phyloP scores from a whole-genome alignment of 257 asterid species.

The Primulina tabacum region DNA sequence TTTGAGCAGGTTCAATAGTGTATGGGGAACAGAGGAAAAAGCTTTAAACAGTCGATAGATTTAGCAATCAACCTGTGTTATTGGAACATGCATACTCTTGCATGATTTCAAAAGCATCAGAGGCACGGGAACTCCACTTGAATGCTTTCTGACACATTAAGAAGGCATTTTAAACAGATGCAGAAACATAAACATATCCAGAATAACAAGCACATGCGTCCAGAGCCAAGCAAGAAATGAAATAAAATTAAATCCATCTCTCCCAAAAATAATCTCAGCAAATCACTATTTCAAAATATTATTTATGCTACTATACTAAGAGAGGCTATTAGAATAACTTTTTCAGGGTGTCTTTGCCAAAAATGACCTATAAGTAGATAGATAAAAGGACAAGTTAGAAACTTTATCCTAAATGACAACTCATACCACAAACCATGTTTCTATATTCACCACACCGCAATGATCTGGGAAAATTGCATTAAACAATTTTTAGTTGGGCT shows the following conservation, averaged over 20 bases:
- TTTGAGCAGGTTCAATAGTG: background rate
- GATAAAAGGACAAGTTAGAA: background rate
- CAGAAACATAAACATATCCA: constrained; percentile 25
- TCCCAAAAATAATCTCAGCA: background rate
- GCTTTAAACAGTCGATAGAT: constrained; percentile 25
- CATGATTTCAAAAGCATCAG: constrained; percentile 75
- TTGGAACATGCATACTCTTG: constrained; percentile 71
- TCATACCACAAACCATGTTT: background rate
- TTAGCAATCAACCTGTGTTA: constrained; percentile 62
- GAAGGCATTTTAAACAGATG: constrained; percentile 31
- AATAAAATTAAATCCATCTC: background rate
- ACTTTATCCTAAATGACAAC: background rate
- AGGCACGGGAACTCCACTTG: constrained; percentile 53
- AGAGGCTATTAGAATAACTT: background rate
- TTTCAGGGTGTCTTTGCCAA: background rate
- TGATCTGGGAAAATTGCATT: background rate
- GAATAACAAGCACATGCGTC: constrained; percentile 23
- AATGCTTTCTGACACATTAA: constrained; percentile 50
- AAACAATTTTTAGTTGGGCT: background rate
- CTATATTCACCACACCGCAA: background rate
- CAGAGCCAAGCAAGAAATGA: constrained; percentile 5
- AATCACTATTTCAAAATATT: background rate
- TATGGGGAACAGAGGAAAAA: constrained; percentile 6
- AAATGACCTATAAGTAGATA: background rate
- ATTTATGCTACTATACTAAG: background rate